Evolutionary conservation across 345 rosid species (phyloP).

Genomic region (Bretschneidera sinensis): DNA sequence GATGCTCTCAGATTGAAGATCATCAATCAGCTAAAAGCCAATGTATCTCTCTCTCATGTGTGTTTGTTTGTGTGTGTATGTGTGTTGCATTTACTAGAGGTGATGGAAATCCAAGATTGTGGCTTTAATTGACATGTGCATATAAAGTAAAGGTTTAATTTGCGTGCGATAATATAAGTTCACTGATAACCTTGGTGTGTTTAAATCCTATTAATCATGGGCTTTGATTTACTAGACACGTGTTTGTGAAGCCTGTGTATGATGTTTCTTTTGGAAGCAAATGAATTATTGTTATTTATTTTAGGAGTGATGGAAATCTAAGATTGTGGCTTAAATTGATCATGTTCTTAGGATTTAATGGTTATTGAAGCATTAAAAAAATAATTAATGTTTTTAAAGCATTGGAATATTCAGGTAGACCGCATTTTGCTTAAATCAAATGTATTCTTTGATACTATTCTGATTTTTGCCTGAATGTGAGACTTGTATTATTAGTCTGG

Average conservation of each 20-base stretch:
- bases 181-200: too few relatives aligned
- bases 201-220: too few relatives aligned
- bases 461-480: too few relatives aligned
- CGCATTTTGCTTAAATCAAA: too few relatives aligned
- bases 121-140: background rate
- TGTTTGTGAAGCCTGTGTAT: too few relatives aligned
- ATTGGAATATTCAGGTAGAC: too few relatives aligned
- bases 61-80: slow-evolving; percentile 12
- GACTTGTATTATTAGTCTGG: background rate
- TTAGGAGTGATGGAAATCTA: background rate
- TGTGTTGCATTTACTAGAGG: background rate
- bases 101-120: background rate
- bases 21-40: slow-evolving; percentile 89
- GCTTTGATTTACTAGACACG: too few relatives aligned
- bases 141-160: too few relatives aligned
- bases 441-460: too few relatives aligned
- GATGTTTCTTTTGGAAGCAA: background rate
- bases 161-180: too few relatives aligned
- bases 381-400: too few relatives aligned
- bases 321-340: background rate
- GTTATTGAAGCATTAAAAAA: background rate
- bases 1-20: slow-evolving; percentile 78
- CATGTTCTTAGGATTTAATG: background rate
- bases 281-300: background rate
- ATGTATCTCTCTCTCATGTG: slow-evolving; percentile 39